Evolutionary conservation across 2,329 filamentous ascomycete genomes (phyloP).

Genomic region (Pseudogymnoascus sp.): DNA sequence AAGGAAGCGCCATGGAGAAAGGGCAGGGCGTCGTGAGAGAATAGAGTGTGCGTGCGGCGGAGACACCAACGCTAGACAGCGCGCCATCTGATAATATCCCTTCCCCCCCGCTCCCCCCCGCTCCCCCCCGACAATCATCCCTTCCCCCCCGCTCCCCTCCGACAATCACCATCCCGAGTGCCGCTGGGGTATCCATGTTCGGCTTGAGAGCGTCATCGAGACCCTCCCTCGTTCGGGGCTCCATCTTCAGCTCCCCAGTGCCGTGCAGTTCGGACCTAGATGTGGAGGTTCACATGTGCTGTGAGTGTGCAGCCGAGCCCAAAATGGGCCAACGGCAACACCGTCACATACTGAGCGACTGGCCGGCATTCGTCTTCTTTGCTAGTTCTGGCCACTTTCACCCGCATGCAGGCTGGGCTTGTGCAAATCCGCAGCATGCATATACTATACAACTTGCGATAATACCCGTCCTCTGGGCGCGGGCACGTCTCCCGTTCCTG

Average conservation of each 20-base stretch:
- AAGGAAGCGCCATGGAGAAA: neutral
- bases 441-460: neutral
- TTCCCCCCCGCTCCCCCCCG: neutral
- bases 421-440: neutral
- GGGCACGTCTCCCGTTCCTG: neutral
- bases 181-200: neutral
- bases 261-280: neutral
- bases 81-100: slow-evolving; percentile 3
- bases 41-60: neutral
- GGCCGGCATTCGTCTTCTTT: neutral
- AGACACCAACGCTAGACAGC: neutral
- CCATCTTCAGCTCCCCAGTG: neutral
- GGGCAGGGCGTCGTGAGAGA: neutral
- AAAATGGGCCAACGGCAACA: neutral
- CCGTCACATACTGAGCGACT: neutral
- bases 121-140: neutral
- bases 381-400: neutral
- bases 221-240: neutral
- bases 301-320: neutral
- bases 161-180: neutral
- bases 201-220: slow-evolving; percentile 1
- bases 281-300: slow-evolving; percentile 1
- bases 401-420: neutral
- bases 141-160: neutral
- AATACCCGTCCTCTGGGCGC: neutral